Evolutionary conservation across 2,329 filamentous ascomycete genomes (phyloP), one percentile per base, ranked within the genome.

Genomic region (Phaeosphaeria sp.): DNA sequence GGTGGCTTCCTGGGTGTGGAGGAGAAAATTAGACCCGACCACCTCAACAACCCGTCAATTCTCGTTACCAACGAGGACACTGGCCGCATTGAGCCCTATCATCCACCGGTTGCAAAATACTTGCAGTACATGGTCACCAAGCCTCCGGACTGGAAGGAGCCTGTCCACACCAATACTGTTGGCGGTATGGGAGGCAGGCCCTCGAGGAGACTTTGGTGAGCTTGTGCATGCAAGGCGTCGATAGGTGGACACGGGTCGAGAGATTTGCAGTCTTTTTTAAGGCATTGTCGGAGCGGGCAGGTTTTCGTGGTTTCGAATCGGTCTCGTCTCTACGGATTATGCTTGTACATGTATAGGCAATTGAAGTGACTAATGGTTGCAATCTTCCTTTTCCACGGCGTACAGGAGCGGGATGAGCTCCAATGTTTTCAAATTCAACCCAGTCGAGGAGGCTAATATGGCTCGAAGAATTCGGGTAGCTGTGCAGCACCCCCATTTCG

Each of bases 1-100:
- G 80, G 80, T 1, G 80, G 80, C 10, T 81, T 81, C 60, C 60
- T 79, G 6, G 63, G 63, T 4, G 75, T 75, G 6, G 43, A 66
- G 10, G 71, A 76, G 57, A 66, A 67, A 43, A 50, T 59, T 10
- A 72, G 75, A 6, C 71, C 74, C 1, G 74, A 78, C 23, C 66
- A 72, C 39, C 41, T 70, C 20, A 60, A 72, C 30, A 73, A 73
- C 42, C 63, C 63, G 1, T 27, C 60, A 0, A 56, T 66, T 20
- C 47, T 63, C 51, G 17, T 74, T 23, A 52, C 21, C 6, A 65
- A 75, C 39, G 42, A 58, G 2, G 59, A 67, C 20, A 72, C 68
- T 4, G 65, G 66, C 1, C 52, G 58, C 9, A 50, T 68, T 43
- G 71, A 72, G 59, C 41, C 30, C 17, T 73, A 74, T 51, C 62